Evolutionary conservation across 805 yeast genomes (phyloP).

Genomic region (Candida quercuum): DNA sequence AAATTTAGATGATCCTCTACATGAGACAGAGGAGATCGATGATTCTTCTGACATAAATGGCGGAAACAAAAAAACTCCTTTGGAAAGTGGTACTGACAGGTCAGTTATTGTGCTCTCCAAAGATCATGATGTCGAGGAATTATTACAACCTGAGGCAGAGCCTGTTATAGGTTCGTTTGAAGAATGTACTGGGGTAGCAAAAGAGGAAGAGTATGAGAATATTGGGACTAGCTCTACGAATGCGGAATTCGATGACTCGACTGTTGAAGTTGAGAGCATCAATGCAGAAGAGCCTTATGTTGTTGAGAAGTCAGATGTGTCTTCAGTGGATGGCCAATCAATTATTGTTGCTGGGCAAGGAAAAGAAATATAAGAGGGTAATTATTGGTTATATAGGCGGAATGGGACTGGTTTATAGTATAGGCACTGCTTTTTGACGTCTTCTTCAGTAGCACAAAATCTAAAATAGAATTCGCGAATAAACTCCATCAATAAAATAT

Average conservation of each 20-base stretch:
- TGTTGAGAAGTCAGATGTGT: conserved; percentile 7
- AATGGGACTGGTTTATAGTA: too few relatives aligned
- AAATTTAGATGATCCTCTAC: too few relatives aligned
- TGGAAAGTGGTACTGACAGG: background rate
- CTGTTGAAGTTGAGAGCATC: conserved; percentile 6
- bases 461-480: too few relatives aligned
- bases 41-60: background rate
- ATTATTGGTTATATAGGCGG: background rate
- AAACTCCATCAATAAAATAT: too few relatives aligned
- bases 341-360: too few relatives aligned
- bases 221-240: conserved; percentile 3
- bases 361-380: background rate
- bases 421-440: too few relatives aligned
- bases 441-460: too few relatives aligned
- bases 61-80: conserved; percentile 1
- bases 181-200: conserved; percentile 10
- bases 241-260: conserved; percentile 2
- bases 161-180: conserved; percentile 2
- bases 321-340: conserved; percentile 1
- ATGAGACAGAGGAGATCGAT: background rate
- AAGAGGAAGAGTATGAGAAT: conserved; percentile 20
- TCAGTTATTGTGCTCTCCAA: background rate
- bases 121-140: background rate
- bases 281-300: conserved; percentile 8
- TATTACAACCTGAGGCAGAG: background rate